Conservation (phyloP, 2,329 filamentous ascomycete genomes). For the Penicillium griseofulvum region DNA sequence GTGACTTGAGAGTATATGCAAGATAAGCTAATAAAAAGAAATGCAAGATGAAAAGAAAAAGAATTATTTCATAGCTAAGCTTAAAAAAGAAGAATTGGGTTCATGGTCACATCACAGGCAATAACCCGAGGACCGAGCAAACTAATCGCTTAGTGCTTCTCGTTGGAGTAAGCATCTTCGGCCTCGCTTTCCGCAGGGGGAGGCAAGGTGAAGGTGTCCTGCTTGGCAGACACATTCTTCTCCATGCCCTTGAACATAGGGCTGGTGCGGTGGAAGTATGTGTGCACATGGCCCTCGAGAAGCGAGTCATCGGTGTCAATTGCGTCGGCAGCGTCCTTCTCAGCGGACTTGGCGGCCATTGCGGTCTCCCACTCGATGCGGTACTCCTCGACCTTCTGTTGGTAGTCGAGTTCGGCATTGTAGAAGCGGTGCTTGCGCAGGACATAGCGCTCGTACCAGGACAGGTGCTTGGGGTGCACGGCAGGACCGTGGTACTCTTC, state of each 20-base stretch:
- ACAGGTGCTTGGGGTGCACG: constrained; percentile 84
- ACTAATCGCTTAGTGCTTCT: constrained; percentile 18
- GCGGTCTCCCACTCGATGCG: constrained; percentile 55
- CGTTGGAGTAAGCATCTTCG: constrained; percentile 19
- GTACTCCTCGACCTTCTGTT: constrained; percentile 82
- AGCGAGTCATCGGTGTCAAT: constrained; percentile 47
- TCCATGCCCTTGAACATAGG: constrained; percentile 44
- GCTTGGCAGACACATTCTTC: constrained; percentile 26
- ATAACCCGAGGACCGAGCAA: neutral
- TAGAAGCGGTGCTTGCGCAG: constrained; percentile 77
- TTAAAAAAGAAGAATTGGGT: neutral
- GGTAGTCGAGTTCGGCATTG: constrained; percentile 76
- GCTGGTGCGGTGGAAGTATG: constrained; percentile 55
- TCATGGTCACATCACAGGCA: neutral
- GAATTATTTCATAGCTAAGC: constrained; percentile 4
- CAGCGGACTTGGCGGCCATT: constrained; percentile 49
- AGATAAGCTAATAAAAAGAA: constrained; percentile 8
- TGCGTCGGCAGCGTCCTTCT: constrained; percentile 44
- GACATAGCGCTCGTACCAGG: constrained; percentile 74
- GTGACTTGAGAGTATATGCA: constrained; percentile 5
- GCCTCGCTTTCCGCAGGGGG: constrained; percentile 33
- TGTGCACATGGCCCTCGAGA: constrained; percentile 50
- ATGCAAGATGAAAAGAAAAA: constrained; percentile 6
- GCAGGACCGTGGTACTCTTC: constrained; percentile 90
- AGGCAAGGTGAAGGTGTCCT: constrained; percentile 35